Evolutionary conservation across 192 early-diverging fungal species (phyloP).

Genomic region (Mycoemilia scoparia): DNA sequence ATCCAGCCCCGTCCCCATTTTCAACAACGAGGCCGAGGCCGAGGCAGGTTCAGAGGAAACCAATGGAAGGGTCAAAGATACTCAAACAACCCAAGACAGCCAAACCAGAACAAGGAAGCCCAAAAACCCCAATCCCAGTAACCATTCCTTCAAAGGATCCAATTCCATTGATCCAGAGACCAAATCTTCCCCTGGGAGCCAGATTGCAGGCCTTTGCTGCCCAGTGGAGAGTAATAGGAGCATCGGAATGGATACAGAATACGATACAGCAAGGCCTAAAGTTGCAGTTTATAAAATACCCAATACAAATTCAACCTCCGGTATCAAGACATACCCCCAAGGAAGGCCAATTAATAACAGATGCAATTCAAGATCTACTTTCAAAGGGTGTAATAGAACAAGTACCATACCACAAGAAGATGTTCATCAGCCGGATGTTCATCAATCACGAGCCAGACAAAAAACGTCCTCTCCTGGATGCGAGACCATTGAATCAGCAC

Average conservation of each 20-base stretch:
- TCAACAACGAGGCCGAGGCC: no score
- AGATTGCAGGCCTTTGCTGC: slow-evolving; percentile 12
- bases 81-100: no score
- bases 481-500: slow-evolving; percentile 19
- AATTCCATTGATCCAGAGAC: no score
- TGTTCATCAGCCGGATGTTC: slow-evolving; percentile 27
- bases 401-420: slow-evolving; percentile 9
- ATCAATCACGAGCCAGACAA: slow-evolving; percentile 16
- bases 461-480: slow-evolving; percentile 23
- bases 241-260: slow-evolving; percentile 13
- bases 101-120: no score
- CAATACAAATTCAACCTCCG: slow-evolving; percentile 3
- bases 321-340: slow-evolving; percentile 17
- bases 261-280: slow-evolving; percentile 14
- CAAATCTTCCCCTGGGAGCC: slow-evolving; percentile 20
- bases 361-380: slow-evolving; percentile 26
- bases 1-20: no score
- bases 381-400: slow-evolving; percentile 27
- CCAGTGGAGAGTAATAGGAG: slow-evolving; percentile 7
- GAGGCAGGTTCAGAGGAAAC: no score
- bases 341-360: slow-evolving; percentile 21
- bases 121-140: no score
- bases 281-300: slow-evolving; percentile 14
- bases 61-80: no score
- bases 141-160: no score